phyloP scores from a whole-genome alignment of 1,284 basidiomycete species.

The Melampsora americana region DNA sequence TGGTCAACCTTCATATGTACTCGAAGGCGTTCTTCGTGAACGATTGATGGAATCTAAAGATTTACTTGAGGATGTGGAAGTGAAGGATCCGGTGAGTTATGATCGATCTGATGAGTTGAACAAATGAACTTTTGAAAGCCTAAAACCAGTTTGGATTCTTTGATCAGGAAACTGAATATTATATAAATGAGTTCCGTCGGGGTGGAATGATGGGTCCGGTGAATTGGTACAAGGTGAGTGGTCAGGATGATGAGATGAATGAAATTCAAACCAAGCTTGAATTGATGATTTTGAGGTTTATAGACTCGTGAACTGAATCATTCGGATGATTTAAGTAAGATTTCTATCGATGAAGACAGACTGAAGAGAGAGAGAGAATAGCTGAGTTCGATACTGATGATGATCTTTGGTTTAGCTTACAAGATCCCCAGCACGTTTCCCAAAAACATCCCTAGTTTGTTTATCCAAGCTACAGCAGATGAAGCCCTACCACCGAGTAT shows the following conservation, averaged over 20 bases:
- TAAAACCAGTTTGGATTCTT: background rate
- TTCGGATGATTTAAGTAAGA: conserved; percentile 18
- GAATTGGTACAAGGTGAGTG: conserved; percentile 32
- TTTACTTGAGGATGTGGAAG: conserved; percentile 10
- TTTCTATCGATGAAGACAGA: background rate
- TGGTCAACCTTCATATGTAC: background rate
- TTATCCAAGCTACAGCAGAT: conserved; percentile 20
- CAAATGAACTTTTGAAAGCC: background rate
- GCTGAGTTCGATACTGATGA: background rate
- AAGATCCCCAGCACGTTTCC: conserved; percentile 5
- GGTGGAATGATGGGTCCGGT: conserved; percentile 14
- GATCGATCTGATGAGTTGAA: background rate
- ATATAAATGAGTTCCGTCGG: conserved; percentile 7
- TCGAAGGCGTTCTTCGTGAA: background rate
- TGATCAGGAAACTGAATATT: conserved; percentile 21
- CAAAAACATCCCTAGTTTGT: conserved; percentile 22
- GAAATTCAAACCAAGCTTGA: background rate
- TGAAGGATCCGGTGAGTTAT: conserved; percentile 16
- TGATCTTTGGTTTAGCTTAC: conserved; percentile 1
- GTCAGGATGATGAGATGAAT: background rate
- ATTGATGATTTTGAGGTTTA: background rate
- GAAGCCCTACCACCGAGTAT: conserved; percentile 15
- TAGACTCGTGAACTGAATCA: conserved; percentile 20
- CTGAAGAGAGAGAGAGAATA: no score
- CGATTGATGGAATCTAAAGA: conserved; percentile 10